A percentile compares a stretch with the other conserved stretches of the same genome.
Conservation (phyloP, 2,329 filamentous ascomycete genomes). For the Sclerotinia sclerotiorum region DNA sequence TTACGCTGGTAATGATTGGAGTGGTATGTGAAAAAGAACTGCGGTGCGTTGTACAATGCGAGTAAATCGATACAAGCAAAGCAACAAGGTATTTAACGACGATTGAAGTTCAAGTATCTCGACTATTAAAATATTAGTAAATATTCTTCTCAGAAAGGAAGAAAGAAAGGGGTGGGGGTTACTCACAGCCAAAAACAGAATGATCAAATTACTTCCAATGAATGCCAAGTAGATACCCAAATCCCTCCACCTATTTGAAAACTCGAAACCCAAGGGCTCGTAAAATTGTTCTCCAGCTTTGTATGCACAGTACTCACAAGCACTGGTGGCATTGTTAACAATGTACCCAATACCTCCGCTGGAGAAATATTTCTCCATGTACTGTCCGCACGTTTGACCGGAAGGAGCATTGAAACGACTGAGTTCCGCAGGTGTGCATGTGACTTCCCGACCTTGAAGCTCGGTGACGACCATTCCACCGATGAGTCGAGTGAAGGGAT, state of each 20-base stretch:
- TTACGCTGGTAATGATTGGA: neutral
- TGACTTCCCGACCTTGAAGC: slow-evolving; percentile 63
- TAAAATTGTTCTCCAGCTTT: slow-evolving; percentile 81
- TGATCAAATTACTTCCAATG: slow-evolving; percentile 72
- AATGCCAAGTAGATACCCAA: slow-evolving; percentile 76
- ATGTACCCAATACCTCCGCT: slow-evolving; percentile 71
- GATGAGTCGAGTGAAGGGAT: slow-evolving; percentile 81
- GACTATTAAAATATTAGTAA: slow-evolving; percentile 32
- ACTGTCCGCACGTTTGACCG: slow-evolving; percentile 68
- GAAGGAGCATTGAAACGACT: slow-evolving; percentile 67
- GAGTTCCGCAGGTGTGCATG: slow-evolving; percentile 60
- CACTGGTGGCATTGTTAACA: slow-evolving; percentile 60
- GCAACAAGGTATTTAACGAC: slow-evolving; percentile 39
- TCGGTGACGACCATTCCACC: slow-evolving; percentile 78
- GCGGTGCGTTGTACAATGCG: neutral
- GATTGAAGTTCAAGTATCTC: slow-evolving; percentile 48
- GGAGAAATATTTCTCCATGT: slow-evolving; percentile 71
- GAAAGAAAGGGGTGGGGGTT: neutral
- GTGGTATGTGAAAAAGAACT: neutral
- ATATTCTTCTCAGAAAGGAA: neutral
- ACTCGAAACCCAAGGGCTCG: slow-evolving; percentile 63
- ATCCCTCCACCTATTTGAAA: slow-evolving; percentile 74
- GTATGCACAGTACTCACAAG: slow-evolving; percentile 81
- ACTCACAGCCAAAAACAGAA: slow-evolving; percentile 53
- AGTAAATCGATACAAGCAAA: neutral